Evolutionary conservation across 2,329 filamentous ascomycete genomes (phyloP).

Genomic region (Leptographium radiaticola): DNA sequence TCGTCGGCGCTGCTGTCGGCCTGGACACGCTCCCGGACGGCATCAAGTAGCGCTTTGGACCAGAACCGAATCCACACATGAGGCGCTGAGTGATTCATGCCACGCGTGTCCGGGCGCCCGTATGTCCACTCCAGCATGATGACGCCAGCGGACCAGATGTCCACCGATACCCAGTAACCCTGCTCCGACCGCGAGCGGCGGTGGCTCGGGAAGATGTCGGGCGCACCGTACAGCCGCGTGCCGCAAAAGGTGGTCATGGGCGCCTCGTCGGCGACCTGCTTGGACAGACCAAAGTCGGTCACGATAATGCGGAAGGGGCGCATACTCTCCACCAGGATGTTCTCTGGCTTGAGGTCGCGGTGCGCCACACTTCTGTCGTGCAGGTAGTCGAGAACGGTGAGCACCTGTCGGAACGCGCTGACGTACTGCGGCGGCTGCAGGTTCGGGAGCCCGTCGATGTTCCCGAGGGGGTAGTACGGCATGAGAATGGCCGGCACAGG

Average conservation of each 20-base stretch:
- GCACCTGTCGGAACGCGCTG: neutral
- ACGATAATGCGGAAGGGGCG: constrained; percentile 81
- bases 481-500: neutral
- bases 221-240: neutral
- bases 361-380: constrained; percentile 32
- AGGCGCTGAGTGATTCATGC: neutral
- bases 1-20: neutral
- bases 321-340: constrained; percentile 79
- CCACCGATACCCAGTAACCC: constrained; percentile 1
- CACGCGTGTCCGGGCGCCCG: neutral
- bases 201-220: neutral
- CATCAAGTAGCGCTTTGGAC: neutral
- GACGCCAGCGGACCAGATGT: constrained; percentile 2
- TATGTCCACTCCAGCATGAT: constrained; percentile 2
- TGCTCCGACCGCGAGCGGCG: neutral
- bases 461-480: neutral
- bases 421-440: neutral
- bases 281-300: constrained; percentile 90
- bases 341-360: constrained; percentile 92
- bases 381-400: neutral
- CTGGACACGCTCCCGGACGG: neutral
- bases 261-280: constrained; percentile 24
- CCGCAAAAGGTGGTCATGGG: constrained; percentile 2
- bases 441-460: neutral
- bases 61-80: neutral